Evolutionary conservation across 108 stramenopile species (phyloP).

Genomic region (Nitzschia sp.): DNA sequence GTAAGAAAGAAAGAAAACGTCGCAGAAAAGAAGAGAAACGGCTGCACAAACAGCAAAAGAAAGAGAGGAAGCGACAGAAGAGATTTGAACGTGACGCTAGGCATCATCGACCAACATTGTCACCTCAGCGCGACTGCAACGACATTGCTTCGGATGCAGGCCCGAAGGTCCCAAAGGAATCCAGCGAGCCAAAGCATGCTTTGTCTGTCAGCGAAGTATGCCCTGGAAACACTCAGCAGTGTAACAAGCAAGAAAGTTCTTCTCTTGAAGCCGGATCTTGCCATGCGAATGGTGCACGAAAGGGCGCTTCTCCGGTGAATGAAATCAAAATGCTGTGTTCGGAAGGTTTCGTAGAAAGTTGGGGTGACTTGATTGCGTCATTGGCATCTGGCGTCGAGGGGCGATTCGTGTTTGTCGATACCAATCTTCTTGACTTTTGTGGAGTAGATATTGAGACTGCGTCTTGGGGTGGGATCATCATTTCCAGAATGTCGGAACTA

Average conservation of each 20-base stretch:
- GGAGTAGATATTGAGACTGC: slow-evolving; percentile 66
- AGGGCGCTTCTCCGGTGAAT: not conserved
- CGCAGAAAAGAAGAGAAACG: not conserved
- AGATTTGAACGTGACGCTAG: slow-evolving; percentile 25
- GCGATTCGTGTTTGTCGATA: slow-evolving; percentile 39
- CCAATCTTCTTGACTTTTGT: slow-evolving; percentile 47
- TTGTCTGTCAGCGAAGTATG: too few relatives aligned
- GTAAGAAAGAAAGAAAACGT: not conserved
- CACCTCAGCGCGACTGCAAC: slow-evolving; percentile 1
- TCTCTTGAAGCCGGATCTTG: too few relatives aligned
- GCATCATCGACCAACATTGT: slow-evolving; percentile 8
- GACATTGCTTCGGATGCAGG: not conserved
- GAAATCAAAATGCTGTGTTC: slow-evolving; percentile 51
- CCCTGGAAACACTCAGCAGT: too few relatives aligned
- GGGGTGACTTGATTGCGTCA: slow-evolving; percentile 45
- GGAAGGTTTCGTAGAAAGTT: slow-evolving; percentile 63
- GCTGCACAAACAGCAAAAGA: slow-evolving; percentile 15
- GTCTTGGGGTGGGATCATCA: slow-evolving; percentile 42
- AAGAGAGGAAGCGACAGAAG: slow-evolving; percentile 29
- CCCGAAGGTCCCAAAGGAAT: not conserved
- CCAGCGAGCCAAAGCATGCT: too few relatives aligned
- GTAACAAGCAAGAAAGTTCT: too few relatives aligned
- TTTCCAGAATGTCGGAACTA: slow-evolving; percentile 41
- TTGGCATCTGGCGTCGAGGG: slow-evolving; percentile 21
- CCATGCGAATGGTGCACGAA: too few relatives aligned